These are phyloP conservation scores for Rhododendron simsii DNA, from an alignment of 148 eudicot genomes.

Conservation along the genomic window DNA sequence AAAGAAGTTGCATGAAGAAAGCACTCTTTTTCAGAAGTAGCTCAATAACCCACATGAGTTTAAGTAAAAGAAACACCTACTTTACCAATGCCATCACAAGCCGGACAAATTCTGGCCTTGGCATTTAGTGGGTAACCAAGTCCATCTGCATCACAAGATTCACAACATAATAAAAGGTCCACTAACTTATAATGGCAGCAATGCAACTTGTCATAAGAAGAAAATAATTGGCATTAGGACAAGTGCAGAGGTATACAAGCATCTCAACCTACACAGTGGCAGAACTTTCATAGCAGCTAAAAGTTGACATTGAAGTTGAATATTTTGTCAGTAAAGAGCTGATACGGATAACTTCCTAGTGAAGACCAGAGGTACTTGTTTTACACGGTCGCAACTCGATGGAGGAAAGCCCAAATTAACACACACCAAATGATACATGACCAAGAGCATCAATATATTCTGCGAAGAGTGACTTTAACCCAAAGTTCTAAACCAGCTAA, in stretches of 20 bases:
- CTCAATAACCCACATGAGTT: not conserved
- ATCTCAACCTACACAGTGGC: not conserved
- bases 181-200: slow-evolving; percentile 6
- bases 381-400: not conserved
- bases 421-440: not conserved
- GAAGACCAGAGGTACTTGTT: not conserved
- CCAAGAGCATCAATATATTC: not conserved
- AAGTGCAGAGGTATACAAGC: not conserved
- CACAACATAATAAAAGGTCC: slow-evolving; percentile 20
- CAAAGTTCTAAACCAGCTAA: not conserved
- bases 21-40: not conserved
- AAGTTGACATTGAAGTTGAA: not conserved
- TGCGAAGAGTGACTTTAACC: not conserved
- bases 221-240: slow-evolving; percentile 3
- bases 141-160: slow-evolving; percentile 55
- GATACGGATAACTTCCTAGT: not conserved
- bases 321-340: not conserved
- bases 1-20: not conserved
- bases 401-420: not conserved
- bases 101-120: slow-evolving; percentile 62
- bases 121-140: slow-evolving; percentile 75
- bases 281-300: not conserved
- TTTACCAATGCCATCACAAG: slow-evolving; percentile 75
- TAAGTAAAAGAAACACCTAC: slow-evolving; percentile 36
- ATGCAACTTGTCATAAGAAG: not conserved